A percentile compares a stretch with the other conserved stretches of the same genome.
Conservation (phyloP, 345 rosid species). For the Rhizophora apiculata region DNA sequence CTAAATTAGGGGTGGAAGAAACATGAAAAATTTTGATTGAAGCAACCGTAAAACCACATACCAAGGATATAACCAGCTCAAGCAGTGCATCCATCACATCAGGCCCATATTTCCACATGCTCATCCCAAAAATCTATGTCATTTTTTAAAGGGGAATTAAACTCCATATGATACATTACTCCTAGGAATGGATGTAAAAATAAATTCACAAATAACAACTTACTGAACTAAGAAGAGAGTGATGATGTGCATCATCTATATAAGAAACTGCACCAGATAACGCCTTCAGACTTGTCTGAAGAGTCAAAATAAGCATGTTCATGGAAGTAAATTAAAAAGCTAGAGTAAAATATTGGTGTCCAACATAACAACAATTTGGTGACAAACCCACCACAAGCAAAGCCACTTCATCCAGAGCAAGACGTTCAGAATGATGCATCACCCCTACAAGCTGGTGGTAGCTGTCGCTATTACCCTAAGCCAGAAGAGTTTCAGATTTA, state of each 20-base stretch:
- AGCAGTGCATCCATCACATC: conserved; percentile 69
- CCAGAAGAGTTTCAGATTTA: conserved; percentile 3
- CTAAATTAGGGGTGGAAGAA: not conserved
- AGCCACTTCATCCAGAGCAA: conserved; percentile 56
- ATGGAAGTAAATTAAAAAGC: not conserved
- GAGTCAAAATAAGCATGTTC: conserved; percentile 7
- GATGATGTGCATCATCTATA: conserved; percentile 55
- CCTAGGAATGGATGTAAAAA: not conserved
- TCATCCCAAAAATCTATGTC: conserved; percentile 63
- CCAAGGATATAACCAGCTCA: conserved; percentile 62
- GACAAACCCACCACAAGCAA: conserved; percentile 55
- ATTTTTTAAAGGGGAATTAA: conserved; percentile 10
- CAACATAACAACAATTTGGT: not conserved
- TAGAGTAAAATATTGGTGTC: not conserved
- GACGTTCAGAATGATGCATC: conserved; percentile 43
- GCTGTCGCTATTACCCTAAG: conserved; percentile 51
- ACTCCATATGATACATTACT: not conserved
- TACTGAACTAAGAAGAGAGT: conserved; percentile 60
- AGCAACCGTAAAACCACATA: conserved; percentile 26
- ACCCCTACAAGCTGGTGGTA: conserved; percentile 65
- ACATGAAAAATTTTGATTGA: not conserved
- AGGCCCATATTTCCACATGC: conserved; percentile 64
- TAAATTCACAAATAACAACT: conserved; percentile 23
- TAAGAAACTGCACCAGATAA: conserved; percentile 67
- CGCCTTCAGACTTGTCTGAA: conserved; percentile 62